Evolutionary conservation across 2,329 filamentous ascomycete species (phyloP), one percentile per base, ranked within the genome.

Genomic region (Verticillium dahliae): DNA sequence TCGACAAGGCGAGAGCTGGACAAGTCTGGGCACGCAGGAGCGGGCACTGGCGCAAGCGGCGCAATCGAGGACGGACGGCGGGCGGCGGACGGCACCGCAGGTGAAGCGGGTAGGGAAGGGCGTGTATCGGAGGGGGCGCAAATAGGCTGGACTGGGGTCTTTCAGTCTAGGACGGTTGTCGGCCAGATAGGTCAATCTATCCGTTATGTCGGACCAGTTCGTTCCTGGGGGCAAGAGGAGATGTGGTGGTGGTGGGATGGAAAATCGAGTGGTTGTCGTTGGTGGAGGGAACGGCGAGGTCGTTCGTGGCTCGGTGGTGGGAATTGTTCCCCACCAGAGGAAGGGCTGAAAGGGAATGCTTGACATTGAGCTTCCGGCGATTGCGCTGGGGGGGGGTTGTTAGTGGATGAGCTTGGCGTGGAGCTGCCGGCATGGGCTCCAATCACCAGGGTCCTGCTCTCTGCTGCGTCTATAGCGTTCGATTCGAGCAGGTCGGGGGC

Each of bases 321-420:
- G 60, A 65, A 63, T 65, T 65, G 63, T 65, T 65, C 64, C 64
- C 64, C 64, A 65, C 64, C 64, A 65, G 61, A 65, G 64, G 64
- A 63, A 37, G 62, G 58, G 62, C 61, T 65, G 61, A 61, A 61
- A 65, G 58, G 52, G 41, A 54, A 57, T 57, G 45, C 54, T 62
- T 56, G 64, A 61, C 62, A 60, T 22, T 61, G 58, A 64, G 52
- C 38, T 58, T 58, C 60, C 35, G 60, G 58, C n/a, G 63, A 45
- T 4, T 15, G 41, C 22, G 41, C 6, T 22, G 9, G 9, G n/a
- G 9, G 9, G n/a, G 41, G 41, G 35, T 38, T 57, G 62, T 41
- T 38, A 57, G 60, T 45, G 41, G 56, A 52, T 56, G 37, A 61
- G 56, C 62, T 65, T 63, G 62, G 63, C 62, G 62, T 58, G 63